Evolutionary conservation across 768 basidiomycete species (phyloP).

Genomic region (Lentinula sp.): DNA sequence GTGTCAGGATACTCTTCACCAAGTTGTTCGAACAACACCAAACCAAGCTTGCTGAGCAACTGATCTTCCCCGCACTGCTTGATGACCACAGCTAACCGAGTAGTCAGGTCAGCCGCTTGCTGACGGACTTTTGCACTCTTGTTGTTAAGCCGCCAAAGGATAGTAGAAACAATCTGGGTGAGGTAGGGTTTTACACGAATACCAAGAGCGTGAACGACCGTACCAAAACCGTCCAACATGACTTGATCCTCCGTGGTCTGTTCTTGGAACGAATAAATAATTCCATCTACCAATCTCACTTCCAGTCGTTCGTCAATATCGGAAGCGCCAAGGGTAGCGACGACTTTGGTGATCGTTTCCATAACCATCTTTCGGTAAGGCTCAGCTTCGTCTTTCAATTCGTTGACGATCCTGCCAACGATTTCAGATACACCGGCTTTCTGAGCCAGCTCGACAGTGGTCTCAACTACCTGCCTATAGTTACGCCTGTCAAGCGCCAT

Average conservation of each 20-base stretch:
- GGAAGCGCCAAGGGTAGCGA: slow-evolving; percentile 90
- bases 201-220: slow-evolving; percentile 93
- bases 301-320: slow-evolving; percentile 97
- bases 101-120: slow-evolving; percentile 97
- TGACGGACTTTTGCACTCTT: slow-evolving; percentile 99
- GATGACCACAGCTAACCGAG: slow-evolving; percentile 94
- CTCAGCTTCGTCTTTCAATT: slow-evolving; percentile 86
- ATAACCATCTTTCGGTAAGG: slow-evolving; percentile 99
- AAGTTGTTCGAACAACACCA: slow-evolving; percentile 96
- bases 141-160: slow-evolving; percentile 99
- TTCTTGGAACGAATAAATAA: slow-evolving; percentile 99
- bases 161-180: slow-evolving; percentile 97
- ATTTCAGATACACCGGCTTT: slow-evolving; percentile 97
- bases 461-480: slow-evolving; percentile 96
- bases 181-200: slow-evolving; percentile 98
- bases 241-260: slow-evolving; percentile 99
- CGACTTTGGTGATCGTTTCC: slow-evolving; percentile 98
- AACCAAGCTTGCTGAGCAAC: slow-evolving; percentile 89
- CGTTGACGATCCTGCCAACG: slow-evolving; percentile 82
- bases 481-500: slow-evolving; percentile 98
- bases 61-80: slow-evolving; percentile 98
- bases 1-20: slow-evolving; percentile 99
- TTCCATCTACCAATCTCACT: slow-evolving; percentile 91
- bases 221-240: slow-evolving; percentile 98
- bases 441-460: slow-evolving; percentile 96